Evolutionary conservation across 371 early-diverging fungal genomes (phyloP).

Genomic region (Mucor saturninus): DNA sequence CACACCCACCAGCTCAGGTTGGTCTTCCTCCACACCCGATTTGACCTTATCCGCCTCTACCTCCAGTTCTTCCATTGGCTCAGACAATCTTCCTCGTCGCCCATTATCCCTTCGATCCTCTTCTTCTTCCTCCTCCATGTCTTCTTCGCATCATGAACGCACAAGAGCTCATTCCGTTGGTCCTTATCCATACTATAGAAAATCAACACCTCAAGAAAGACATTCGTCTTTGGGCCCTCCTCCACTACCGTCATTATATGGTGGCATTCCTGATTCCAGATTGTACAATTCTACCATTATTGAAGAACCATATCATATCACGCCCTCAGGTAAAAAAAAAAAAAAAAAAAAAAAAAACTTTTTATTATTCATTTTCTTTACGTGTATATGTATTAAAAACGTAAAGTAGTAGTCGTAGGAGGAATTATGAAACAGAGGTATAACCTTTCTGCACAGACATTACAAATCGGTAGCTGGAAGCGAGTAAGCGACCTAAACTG

Average conservation of each 20-base stretch:
- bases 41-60: slow-evolving; percentile 29
- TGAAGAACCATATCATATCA: slow-evolving; percentile 17
- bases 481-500: slow-evolving; percentile 67
- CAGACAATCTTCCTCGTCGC: slow-evolving; percentile 12
- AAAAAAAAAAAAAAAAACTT: slow-evolving; percentile 3
- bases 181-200: slow-evolving; percentile 36
- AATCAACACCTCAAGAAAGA: slow-evolving; percentile 24
- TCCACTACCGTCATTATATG: not conserved
- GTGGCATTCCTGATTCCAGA: not conserved
- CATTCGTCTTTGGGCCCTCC: slow-evolving; percentile 31
- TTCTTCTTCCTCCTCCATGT: slow-evolving; percentile 11
- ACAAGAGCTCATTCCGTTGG: slow-evolving; percentile 48
- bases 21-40: slow-evolving; percentile 16
- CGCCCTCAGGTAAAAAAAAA: slow-evolving; percentile 10
- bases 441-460: slow-evolving; percentile 49
- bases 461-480: slow-evolving; percentile 77
- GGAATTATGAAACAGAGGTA: slow-evolving; percentile 4
- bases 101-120: slow-evolving; percentile 16
- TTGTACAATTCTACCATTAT: slow-evolving; percentile 19
- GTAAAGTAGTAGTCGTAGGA: not conserved
- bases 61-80: slow-evolving; percentile 36
- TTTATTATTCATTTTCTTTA: not conserved
- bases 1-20: slow-evolving; percentile 3
- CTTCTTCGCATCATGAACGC: slow-evolving; percentile 15
- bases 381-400: not conserved